Percentiles rank a stretch among this genome's conserved stretches.
Evolutionary conservation across 2,329 filamentous ascomycete genomes (phyloP).

Genomic region (Chrysoporthe puriensis): DNA sequence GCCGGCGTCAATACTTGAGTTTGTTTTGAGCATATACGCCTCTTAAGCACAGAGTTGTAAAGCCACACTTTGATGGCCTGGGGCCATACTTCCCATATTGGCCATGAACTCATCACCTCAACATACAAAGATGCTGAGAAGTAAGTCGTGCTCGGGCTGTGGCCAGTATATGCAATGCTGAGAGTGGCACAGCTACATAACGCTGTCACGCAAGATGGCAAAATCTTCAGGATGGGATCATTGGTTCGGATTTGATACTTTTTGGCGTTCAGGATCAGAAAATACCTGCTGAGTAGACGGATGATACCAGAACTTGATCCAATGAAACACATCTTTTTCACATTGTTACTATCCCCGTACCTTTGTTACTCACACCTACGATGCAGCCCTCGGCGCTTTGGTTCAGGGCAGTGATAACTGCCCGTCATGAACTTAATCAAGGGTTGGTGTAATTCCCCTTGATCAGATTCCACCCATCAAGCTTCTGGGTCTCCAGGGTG

Average conservation of each 20-base stretch:
- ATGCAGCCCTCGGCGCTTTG: too few relatives aligned
- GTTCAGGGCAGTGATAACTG: not conserved
- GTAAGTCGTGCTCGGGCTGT: not conserved
- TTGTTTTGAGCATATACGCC: slow-evolving; percentile 65
- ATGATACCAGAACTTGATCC: slow-evolving; percentile 10
- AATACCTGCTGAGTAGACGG: not conserved
- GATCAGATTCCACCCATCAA: slow-evolving; percentile 37
- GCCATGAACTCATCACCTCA: not conserved
- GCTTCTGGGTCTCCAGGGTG: slow-evolving; percentile 32
- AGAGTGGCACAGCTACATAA: not conserved
- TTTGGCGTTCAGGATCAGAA: slow-evolving; percentile 17
- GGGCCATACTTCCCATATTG: too few relatives aligned
- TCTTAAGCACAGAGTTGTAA: not conserved
- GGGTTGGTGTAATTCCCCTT: slow-evolving; percentile 46
- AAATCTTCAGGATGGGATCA: not conserved
- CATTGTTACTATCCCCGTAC: not conserved
- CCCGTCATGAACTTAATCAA: slow-evolving; percentile 31
- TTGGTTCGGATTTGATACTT: not conserved
- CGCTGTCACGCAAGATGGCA: not conserved
- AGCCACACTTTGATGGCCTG: too few relatives aligned
- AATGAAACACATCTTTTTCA: slow-evolving; percentile 5
- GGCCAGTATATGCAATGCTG: not conserved
- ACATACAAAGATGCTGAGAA: not conserved
- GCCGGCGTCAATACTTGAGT: slow-evolving; percentile 70
- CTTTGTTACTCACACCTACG: too few relatives aligned